Evolutionary conservation across 2,329 filamentous ascomycete genomes (phyloP).

Genomic region (Botrytis pseudocinerea): DNA sequence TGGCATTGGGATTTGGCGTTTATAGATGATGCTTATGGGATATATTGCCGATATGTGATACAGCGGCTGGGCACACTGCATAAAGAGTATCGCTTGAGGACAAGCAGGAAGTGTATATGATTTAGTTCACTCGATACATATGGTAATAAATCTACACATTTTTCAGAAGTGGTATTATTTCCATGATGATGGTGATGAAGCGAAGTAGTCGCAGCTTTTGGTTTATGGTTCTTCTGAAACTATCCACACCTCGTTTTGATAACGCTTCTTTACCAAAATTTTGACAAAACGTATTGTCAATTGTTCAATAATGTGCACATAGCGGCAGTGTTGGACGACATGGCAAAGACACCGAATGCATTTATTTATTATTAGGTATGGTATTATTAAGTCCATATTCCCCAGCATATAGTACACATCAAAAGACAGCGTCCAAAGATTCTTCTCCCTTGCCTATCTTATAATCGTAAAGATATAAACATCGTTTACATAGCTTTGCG

Average conservation of each 20-base stretch:
- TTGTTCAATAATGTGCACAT: neutral
- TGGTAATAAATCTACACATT: neutral
- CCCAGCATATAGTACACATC: conserved; percentile 2
- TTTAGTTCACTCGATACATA: conserved; percentile 3
- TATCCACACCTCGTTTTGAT: neutral
- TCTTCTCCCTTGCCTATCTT: neutral
- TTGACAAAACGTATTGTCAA: neutral
- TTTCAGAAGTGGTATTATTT: neutral
- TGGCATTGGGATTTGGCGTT: conserved; percentile 11
- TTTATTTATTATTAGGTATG: conserved; percentile 4
- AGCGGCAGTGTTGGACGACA: neutral
- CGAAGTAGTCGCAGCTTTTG: neutral
- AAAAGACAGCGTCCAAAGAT: neutral
- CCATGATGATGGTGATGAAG: neutral
- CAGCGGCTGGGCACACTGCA: neutral
- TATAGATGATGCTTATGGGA: conserved; percentile 1
- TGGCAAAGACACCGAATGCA: neutral
- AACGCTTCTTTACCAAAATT: neutral
- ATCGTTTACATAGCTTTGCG: conserved; percentile 2
- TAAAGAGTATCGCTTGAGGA: conserved; percentile 1
- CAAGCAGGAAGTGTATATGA: conserved; percentile 1
- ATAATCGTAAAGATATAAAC: conserved; percentile 7
- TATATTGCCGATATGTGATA: neutral
- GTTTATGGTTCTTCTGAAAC: neutral
- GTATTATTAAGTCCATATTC: conserved; percentile 1